Percentiles rank a stretch among this genome's conserved stretches.
These are phyloP conservation scores for Phytopythium helicoides DNA, from an alignment of 352 stramenopile genomes.

Conservation along the genomic window DNA sequence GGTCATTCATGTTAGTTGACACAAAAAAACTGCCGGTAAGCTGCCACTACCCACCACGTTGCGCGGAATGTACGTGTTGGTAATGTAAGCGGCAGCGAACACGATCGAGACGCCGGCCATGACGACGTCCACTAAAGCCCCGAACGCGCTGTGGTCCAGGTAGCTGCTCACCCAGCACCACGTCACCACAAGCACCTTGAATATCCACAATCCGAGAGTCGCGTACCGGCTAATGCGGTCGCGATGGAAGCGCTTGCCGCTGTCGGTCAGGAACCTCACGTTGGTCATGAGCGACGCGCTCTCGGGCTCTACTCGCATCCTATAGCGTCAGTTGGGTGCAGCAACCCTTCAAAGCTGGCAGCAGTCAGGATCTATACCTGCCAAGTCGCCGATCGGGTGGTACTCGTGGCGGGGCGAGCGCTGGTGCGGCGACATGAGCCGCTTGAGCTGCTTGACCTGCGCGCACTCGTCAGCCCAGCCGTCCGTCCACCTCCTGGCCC, in stretches of 20 bases:
- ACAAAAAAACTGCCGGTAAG: no score
- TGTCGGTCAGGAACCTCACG: constrained; percentile 22
- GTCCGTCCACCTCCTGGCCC: no score
- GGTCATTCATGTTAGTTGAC: no score
- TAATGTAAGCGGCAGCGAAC: constrained; percentile 68
- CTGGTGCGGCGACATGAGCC: constrained; percentile 8
- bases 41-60: constrained; percentile 33
- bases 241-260: constrained; percentile 23
- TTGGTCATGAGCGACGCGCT: constrained; percentile 26
- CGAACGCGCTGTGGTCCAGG: constrained; percentile 78
- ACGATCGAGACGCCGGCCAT: constrained; percentile 55
- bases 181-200: no score
- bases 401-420: constrained; percentile 3
- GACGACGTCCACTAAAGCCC: constrained; percentile 56
- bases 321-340: no score
- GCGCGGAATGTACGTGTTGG: constrained; percentile 74
- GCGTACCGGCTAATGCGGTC: constrained; percentile 43
- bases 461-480: no score
- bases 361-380: no score
- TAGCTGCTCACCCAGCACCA: constrained; percentile 29
- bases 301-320: constrained; percentile 23
- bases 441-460: constrained; percentile 22
- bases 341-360: no score
- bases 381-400: not conserved
- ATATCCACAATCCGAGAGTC: no score